Base-by-base conservation (phyloP, 164 flowering plant species). In the Paratinospora sagittata region DNA sequence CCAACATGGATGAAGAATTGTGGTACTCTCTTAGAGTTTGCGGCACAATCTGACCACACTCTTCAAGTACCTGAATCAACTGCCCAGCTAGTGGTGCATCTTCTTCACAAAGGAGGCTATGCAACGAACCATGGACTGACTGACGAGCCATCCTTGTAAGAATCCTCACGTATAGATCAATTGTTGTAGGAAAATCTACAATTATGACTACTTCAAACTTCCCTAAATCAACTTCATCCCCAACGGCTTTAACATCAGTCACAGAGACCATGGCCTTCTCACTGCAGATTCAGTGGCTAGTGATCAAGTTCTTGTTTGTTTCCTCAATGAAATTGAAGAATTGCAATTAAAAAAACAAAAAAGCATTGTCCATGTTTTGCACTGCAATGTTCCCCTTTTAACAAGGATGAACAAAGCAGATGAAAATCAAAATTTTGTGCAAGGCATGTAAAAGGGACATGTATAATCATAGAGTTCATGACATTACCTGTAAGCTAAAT, bases 1-100 rank as follows among this genome's bases (percentile, higher is more conserved):
- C 78, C 36, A 30, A 27, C 43, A 62, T 70, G 55, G 74, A 39
- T 63, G 67, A 27, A 63, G 69, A 37, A 24, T 57, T 26, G 34
- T 24, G 52, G 17, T 78, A 49, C 24, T 75, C 63, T 71, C 78
- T 79, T 27, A 80, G 66, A 72, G 74, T 63, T 36, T 77, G 76
- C 24, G 84, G 84, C 67, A 84, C 81, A 23, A 43, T 76, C 72
- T 83, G 87, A 41, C 75, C 80, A 83, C 85, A 83, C 66, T 83
- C 73, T 69, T 81, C 82, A 30, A 86, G 81, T 52, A 78, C 65
- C 58, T 79, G 75, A 19, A 81, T 74, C 77, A 84, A 63, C 12
- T 79, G 76, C 58, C 78, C 79, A n/a, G 82, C 84, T 7, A 79
- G 74, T 1, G 27, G 24, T 26, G 76, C 74, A 60, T 79, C 78